Evolutionary conservation across 129 eudicot genomes (phyloP).

Genomic region (Helichrysum umbraculigerum): DNA sequence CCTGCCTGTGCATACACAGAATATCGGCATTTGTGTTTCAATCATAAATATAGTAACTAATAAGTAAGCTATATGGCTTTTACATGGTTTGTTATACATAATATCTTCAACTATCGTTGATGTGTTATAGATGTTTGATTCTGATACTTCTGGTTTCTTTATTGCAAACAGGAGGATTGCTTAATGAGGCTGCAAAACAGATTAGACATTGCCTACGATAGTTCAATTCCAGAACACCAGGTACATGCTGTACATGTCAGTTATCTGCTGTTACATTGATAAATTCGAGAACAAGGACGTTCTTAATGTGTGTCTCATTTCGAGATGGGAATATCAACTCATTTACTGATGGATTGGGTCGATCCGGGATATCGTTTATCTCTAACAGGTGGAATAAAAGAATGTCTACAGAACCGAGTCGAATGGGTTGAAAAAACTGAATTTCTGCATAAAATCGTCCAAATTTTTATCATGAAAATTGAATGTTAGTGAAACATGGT

Average conservation of each 20-base stretch:
- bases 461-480: background rate
- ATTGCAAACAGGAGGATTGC: slow-evolving; percentile 65
- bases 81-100: background rate
- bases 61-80: background rate
- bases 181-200: slow-evolving; percentile 69
- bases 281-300: background rate
- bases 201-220: slow-evolving; percentile 74
- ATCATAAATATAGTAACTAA: background rate
- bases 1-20: slow-evolving; percentile 2
- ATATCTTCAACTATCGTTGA: background rate
- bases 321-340: background rate
- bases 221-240: slow-evolving; percentile 84
- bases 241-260: slow-evolving; percentile 33
- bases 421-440: too few species aligned
- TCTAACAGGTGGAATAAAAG: background rate
- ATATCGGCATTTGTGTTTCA: slow-evolving; percentile 10
- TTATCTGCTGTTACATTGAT: background rate
- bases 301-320: background rate
- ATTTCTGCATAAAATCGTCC: background rate
- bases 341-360: background rate
- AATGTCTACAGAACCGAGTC: background rate
- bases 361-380: background rate
- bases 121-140: slow-evolving; percentile 1
- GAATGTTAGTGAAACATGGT: too few species aligned
- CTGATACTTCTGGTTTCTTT: slow-evolving; percentile 21